Evolutionary conservation across 768 basidiomycete species (phyloP), one percentile per base, ranked within the genome.

Genomic region (Tephrocybe sp.): DNA sequence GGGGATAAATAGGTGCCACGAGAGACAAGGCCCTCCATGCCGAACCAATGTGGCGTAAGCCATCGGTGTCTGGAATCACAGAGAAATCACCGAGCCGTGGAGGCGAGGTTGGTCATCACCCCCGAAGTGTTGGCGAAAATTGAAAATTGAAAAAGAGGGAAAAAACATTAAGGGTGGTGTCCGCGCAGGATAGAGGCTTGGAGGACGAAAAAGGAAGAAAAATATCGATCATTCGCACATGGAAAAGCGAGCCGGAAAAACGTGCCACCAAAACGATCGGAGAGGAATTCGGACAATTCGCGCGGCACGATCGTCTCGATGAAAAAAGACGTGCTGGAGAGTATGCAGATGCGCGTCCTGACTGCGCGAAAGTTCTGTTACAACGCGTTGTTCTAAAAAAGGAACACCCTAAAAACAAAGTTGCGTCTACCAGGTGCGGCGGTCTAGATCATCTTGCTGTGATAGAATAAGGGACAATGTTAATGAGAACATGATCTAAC

Each of bases 71-170:
- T 62, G 55, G 57, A 69, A 64, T 64, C 58, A 19, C 69, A 70
- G 65, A 71, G 64, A 67, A 66, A 69, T 67, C 67, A 51, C 73
- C 71, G 70, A 71, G 52, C 55, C 55, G 61, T 58, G 49, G 47
- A 55, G 52, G 58, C 52, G 54, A 57, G 58, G 51, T 45, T 47
- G 57, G 67, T 67, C 66, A 65, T 51, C 35, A 37, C 18, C 15
- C 31, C 69, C 69, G 69, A 70, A 54, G 70, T 72, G 63, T 47
- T 62, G 59, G 69, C 66, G 65, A 62, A 50, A 48, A 51, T 11
- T 2, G 19, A 26, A 16, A 37, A 4, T 19, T 16, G 18, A 37
- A 26, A 36, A 28, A 28, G n/a, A 7, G 24, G 26, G 49, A 19
- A 45, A 51, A 37, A 42, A 16, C 13, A 40, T 31, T 3, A 28